Evolutionary conservation across 257 asterid species (phyloP).

Genomic region (Solanum chaucha): DNA sequence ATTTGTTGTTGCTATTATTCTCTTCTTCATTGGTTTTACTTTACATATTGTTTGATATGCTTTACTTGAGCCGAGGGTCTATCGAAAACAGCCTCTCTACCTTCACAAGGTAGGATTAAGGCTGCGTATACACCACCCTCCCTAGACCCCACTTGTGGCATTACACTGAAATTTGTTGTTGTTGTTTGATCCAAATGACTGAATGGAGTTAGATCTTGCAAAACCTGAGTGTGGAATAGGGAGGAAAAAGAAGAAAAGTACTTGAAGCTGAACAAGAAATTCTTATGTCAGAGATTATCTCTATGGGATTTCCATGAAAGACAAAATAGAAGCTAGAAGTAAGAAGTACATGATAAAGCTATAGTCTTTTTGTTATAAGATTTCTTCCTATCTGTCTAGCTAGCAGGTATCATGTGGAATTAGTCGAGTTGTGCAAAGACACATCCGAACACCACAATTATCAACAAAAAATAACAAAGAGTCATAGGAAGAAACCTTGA

Average conservation of each 20-base stretch:
- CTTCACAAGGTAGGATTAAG: neutral
- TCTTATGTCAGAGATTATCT: neutral
- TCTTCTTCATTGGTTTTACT: neutral
- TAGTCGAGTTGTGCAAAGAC: neutral
- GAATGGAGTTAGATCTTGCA: neutral
- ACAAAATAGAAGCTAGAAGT: neutral
- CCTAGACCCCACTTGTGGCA: neutral
- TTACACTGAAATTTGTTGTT: neutral
- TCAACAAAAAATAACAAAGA: neutral
- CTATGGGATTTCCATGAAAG: neutral
- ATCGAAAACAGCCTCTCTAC: neutral
- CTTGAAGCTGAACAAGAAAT: neutral
- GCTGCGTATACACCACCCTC: neutral
- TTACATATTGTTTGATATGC: neutral
- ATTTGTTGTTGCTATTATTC: neutral
- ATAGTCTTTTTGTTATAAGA: neutral
- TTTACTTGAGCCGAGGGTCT: neutral
- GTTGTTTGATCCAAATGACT: neutral
- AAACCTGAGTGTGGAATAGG: neutral
- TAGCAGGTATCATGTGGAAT: neutral
- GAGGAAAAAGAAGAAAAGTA: neutral
- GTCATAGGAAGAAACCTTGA: slow-evolving; percentile 36
- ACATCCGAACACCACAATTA: neutral
- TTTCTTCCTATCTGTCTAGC: neutral
- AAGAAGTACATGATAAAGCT: neutral